Evolutionary conservation across 2,329 filamentous ascomycete genomes (phyloP).

Genomic region (Cytospora piceae): DNA sequence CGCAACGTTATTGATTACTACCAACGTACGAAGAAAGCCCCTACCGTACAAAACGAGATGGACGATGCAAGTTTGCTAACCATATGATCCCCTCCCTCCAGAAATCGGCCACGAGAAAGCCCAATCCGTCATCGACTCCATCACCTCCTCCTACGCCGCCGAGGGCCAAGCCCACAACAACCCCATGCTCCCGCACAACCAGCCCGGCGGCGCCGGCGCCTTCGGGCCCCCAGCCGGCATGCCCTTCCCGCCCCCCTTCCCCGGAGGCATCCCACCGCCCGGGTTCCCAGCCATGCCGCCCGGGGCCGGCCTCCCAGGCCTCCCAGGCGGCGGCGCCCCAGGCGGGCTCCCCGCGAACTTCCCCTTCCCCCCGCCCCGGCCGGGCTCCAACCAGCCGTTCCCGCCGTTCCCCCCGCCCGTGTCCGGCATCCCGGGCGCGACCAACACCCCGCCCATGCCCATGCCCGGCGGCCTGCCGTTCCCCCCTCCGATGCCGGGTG

Average conservation of each 20-base stretch:
- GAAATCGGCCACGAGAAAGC: constrained; percentile 99
- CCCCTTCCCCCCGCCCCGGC: constrained; percentile 30
- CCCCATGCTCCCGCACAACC: constrained; percentile 77
- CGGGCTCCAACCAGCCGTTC: constrained; percentile 40
- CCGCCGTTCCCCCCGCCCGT: constrained; percentile 38
- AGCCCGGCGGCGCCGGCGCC: constrained; percentile 57
- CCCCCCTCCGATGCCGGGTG: constrained; percentile 48
- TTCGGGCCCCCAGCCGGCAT: constrained; percentile 39
- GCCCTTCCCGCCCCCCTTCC: constrained; percentile 38
- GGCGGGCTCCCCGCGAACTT: constrained; percentile 11
- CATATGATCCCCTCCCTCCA: constrained; percentile 41
- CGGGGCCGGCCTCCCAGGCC: constrained; percentile 18
- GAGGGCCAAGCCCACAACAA: constrained; percentile 88
- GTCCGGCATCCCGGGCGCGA: constrained; percentile 21
- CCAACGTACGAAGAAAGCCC: constrained; percentile 65
- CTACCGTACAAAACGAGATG: background rate
- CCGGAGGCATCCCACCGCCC: constrained; percentile 37
- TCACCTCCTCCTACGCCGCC: constrained; percentile 92
- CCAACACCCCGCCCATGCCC: constrained; percentile 34
- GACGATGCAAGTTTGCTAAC: background rate
- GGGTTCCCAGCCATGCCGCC: constrained; percentile 33
- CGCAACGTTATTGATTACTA: constrained; percentile 99
- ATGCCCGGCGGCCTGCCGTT: constrained; percentile 52
- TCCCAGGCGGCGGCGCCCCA: constrained; percentile 10
- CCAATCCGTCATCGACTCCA: constrained; percentile 96